These are phyloP conservation scores for Vaccinium myrtillus DNA, from an alignment of 148 eudicot genomes.

Conservation along the genomic window DNA sequence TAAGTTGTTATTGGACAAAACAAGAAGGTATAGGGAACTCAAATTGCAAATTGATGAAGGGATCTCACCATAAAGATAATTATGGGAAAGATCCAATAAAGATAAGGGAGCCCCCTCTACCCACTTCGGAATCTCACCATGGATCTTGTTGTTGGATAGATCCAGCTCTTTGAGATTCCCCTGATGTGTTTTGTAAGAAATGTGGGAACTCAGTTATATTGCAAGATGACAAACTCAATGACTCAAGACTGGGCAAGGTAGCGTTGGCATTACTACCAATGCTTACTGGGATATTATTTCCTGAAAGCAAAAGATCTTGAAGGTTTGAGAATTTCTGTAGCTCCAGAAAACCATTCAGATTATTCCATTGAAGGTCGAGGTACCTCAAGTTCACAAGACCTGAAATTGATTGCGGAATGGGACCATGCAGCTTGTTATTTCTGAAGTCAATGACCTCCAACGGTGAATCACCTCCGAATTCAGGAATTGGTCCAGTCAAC, in stretches of 20 bases:
- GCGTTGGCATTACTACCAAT: background rate
- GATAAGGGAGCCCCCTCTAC: background rate
- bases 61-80: slow-evolving; percentile 33
- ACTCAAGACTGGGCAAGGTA: background rate
- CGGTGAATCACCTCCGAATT: background rate
- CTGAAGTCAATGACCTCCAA: no score
- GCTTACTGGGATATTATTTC: background rate
- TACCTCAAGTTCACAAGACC: background rate
- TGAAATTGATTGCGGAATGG: slow-evolving; percentile 6
- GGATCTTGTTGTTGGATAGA: background rate
- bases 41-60: slow-evolving; percentile 30
- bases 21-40: background rate
- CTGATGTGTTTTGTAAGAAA: no score
- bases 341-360: background rate
- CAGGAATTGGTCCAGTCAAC: background rate
- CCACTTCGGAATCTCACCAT: background rate
- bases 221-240: background rate
- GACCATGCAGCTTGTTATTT: background rate
- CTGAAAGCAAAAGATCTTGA: background rate
- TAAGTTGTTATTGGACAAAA: no score
- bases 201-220: background rate
- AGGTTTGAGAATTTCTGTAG: slow-evolving; percentile 9
- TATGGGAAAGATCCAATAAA: background rate
- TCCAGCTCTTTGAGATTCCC: background rate
- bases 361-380: slow-evolving; percentile 1